Evolutionary conservation across 106 monocot genomes (phyloP).

Genomic region (Acanthochlamys bracteata): DNA sequence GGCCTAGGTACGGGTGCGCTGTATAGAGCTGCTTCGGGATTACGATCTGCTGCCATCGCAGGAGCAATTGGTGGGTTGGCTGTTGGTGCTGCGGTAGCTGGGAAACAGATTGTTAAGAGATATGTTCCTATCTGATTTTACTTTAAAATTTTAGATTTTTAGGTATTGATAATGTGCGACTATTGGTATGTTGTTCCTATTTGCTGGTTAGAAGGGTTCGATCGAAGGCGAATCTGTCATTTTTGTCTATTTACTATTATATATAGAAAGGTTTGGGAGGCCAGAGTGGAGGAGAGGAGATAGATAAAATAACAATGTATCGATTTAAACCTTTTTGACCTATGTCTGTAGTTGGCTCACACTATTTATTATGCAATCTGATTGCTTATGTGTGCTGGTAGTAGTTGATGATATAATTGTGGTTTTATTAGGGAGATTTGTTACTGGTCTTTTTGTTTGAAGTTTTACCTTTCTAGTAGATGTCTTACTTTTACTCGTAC

Average conservation of each 20-base stretch:
- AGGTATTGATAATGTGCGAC: not conserved
- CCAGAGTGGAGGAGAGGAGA: not conserved
- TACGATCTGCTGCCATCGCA: slow-evolving; percentile 54
- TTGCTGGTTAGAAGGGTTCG: not conserved
- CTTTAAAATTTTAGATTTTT: not conserved
- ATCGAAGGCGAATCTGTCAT: not conserved
- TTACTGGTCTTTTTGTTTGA: no score
- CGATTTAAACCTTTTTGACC: not conserved
- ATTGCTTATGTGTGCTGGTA: no score
- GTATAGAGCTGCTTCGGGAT: slow-evolving; percentile 38
- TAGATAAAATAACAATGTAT: not conserved
- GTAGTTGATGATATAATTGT: no score
- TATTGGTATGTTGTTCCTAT: not conserved
- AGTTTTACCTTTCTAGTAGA: no score
- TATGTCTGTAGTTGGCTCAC: no score
- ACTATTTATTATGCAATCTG: no score
- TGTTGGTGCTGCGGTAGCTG: slow-evolving; percentile 55
- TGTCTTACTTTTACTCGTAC: no score
- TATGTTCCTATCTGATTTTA: slow-evolving; percentile 44
- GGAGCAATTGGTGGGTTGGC: slow-evolving; percentile 73
- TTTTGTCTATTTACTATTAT: not conserved
- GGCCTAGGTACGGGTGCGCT: slow-evolving; percentile 56
- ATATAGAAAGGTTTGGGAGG: not conserved
- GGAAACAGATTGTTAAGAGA: slow-evolving; percentile 64
- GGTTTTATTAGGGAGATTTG: no score